Evolutionary conservation across 148 eudicot genomes (phyloP).

Genomic region (Arbutus unedo): DNA sequence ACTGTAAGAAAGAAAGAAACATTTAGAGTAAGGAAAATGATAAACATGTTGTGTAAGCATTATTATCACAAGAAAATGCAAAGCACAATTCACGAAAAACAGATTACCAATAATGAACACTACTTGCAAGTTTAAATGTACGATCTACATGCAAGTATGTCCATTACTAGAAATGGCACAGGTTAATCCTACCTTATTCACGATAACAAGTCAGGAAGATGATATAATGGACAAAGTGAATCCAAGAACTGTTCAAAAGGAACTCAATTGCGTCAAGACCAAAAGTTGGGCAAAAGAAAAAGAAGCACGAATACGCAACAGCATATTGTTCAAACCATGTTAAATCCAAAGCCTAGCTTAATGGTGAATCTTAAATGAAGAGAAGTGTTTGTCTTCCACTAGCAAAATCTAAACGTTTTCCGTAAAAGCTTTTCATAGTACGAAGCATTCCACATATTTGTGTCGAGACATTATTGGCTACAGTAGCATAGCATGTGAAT

Average conservation of each 20-base stretch:
- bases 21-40: background rate
- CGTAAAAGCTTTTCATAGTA: background rate
- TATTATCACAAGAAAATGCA: background rate
- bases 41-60: background rate
- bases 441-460: background rate
- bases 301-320: background rate
- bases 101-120: background rate
- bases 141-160: background rate
- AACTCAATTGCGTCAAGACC: background rate
- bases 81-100: background rate
- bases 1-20: constrained; percentile 33
- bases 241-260: background rate
- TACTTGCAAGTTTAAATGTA: background rate
- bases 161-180: background rate
- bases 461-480: background rate
- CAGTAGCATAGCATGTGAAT: background rate
- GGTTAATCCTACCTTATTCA: background rate
- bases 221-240: constrained; percentile 1
- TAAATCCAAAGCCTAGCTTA: background rate
- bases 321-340: background rate
- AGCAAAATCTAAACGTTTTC: background rate
- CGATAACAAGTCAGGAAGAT: background rate
- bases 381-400: background rate
- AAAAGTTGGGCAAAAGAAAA: background rate
- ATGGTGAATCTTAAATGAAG: background rate